phyloP scores from a whole-genome alignment of 805 yeast species.

The Blastobotrys terrestris region DNA sequence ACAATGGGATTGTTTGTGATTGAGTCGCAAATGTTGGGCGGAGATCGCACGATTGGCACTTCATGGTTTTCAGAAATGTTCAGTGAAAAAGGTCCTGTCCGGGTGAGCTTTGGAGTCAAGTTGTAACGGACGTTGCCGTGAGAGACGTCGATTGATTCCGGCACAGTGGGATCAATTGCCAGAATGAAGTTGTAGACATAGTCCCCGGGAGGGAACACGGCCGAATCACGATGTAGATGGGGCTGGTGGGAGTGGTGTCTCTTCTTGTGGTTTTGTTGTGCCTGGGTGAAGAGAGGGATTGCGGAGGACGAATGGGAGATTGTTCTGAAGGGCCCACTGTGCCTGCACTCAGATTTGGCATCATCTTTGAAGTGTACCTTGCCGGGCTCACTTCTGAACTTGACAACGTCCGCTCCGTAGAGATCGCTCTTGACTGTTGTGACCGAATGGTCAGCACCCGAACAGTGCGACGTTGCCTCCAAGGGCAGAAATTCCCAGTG shows the following conservation, averaged over 20 bases:
- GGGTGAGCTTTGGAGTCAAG: slow-evolving; percentile 63
- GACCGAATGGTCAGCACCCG: slow-evolving; percentile 19
- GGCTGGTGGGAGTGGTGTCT: slow-evolving; percentile 6
- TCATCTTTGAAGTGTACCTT: slow-evolving; percentile 6
- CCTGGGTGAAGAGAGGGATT: slow-evolving; percentile 14
- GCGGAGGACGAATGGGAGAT: neutral
- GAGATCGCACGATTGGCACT: slow-evolving; percentile 65
- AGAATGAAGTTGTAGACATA: slow-evolving; percentile 90
- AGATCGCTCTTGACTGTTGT: slow-evolving; percentile 26
- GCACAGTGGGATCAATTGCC: slow-evolving; percentile 71
- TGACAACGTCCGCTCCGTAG: slow-evolving; percentile 31
- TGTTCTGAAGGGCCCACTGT: neutral
- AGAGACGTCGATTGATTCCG: slow-evolving; percentile 72
- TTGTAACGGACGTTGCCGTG: slow-evolving; percentile 73
- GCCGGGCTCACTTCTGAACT: slow-evolving; percentile 13
- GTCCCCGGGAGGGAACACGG: slow-evolving; percentile 74
- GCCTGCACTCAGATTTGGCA: neutral
- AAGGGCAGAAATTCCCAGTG: slow-evolving; percentile 32
- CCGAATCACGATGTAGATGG: slow-evolving; percentile 27
- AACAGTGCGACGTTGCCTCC: slow-evolving; percentile 10
- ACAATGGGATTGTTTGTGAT: slow-evolving; percentile 90
- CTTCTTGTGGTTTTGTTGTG: slow-evolving; percentile 5
- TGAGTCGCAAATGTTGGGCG: slow-evolving; percentile 54
- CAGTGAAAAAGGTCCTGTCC: slow-evolving; percentile 82
- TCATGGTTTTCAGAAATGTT: slow-evolving; percentile 60